Conservation (phyloP, 352 stramenopile species). For the Phytophthora lateralis region DNA sequence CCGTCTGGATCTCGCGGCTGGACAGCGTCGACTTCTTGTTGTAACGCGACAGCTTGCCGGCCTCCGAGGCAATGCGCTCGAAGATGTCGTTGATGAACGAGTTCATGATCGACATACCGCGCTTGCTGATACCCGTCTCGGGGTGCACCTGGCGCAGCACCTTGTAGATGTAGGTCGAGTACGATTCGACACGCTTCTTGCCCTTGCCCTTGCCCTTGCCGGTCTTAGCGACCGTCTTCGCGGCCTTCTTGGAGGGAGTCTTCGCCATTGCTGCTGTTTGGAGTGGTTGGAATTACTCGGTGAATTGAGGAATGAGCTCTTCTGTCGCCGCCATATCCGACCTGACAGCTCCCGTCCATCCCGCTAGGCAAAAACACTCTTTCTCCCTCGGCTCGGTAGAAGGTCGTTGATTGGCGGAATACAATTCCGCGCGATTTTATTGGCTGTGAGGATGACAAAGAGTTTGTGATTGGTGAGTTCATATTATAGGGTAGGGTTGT, state of each 20-base stretch:
- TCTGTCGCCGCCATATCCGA: neutral
- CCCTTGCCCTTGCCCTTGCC: constrained; percentile 84
- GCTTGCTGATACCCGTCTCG: constrained; percentile 97
- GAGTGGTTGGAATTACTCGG: constrained; percentile 34
- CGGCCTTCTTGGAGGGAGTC: constrained; percentile 95
- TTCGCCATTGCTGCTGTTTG: constrained; percentile 88
- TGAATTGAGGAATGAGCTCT: constrained; percentile 39
- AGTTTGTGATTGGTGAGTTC: constrained; percentile 10
- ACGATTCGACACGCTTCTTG: constrained; percentile 90
- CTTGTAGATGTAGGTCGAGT: constrained; percentile 94
- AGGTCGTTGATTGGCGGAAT: constrained; percentile 29
- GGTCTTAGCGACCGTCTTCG: constrained; percentile 82
- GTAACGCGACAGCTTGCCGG: constrained; percentile 96
- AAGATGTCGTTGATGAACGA: constrained; percentile 99
- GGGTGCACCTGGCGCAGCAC: constrained; percentile 95
- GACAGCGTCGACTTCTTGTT: constrained; percentile 99
- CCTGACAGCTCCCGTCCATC: constrained; percentile 11
- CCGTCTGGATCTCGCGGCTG: constrained; percentile 97
- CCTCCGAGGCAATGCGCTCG: constrained; percentile 96
- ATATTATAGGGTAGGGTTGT: constrained; percentile 17
- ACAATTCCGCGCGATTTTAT: neutral
- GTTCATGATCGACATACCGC: constrained; percentile 99
- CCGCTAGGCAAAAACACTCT: constrained; percentile 10
- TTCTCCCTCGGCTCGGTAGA: constrained; percentile 23
- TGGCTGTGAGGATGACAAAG: constrained; percentile 2